Conservation (phyloP, 768 basidiomycete genomes). For the Mycena galopus region DNA sequence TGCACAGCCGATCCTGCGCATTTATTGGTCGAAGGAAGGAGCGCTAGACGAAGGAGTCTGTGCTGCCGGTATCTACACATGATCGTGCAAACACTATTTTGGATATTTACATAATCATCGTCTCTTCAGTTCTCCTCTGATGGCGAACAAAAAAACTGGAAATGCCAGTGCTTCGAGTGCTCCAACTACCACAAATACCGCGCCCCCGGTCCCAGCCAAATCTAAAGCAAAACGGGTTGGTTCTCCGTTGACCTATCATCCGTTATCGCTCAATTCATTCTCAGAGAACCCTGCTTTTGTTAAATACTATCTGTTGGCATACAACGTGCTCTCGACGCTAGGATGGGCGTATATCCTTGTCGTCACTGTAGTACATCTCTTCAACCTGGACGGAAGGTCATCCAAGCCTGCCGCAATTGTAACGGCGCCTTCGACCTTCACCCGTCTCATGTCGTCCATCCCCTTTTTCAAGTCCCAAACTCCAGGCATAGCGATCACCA, state of each 20-base stretch:
- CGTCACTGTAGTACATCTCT: slow-evolving; percentile 64
- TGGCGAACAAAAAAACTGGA: slow-evolving; percentile 35
- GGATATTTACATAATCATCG: background rate
- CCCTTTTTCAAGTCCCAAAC: slow-evolving; percentile 50
- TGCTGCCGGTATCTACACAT: no score
- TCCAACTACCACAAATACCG: slow-evolving; percentile 5
- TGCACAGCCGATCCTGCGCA: no score
- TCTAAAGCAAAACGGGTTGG: slow-evolving; percentile 28
- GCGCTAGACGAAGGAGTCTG: no score
- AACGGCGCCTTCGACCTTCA: slow-evolving; percentile 54
- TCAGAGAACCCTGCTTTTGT: slow-evolving; percentile 40
- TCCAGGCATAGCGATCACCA: slow-evolving; percentile 35
- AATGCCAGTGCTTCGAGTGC: slow-evolving; percentile 7
- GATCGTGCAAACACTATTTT: slow-evolving; percentile 7
- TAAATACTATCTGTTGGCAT: slow-evolving; percentile 78
- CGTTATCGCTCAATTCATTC: background rate
- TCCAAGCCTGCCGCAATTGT: slow-evolving; percentile 41
- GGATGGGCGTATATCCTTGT: slow-evolving; percentile 84
- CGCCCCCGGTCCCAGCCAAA: slow-evolving; percentile 34
- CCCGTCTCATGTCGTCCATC: slow-evolving; percentile 51
- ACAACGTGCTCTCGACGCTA: slow-evolving; percentile 81
- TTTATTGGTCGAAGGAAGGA: no score
- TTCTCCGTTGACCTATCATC: background rate
- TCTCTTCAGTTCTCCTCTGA: background rate
- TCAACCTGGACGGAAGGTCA: slow-evolving; percentile 57